Base-by-base conservation (phyloP, 768 basidiomycete species). In the Calvatia gigantea region DNA sequence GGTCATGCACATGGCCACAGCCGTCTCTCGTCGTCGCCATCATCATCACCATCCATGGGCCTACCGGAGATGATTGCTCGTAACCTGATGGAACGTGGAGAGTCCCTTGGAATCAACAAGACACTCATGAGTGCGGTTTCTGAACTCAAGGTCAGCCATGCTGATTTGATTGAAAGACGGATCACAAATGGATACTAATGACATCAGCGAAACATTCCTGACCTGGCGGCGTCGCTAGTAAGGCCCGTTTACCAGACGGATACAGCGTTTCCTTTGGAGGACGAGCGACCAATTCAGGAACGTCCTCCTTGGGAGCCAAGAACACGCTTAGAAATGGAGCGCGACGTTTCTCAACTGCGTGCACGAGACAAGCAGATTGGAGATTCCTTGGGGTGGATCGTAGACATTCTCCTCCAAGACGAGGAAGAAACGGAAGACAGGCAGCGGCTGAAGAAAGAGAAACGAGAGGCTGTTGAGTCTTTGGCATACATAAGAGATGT, bases 81-180 rank as follows among this genome's bases (percentile, higher is more conserved):
- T 47, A 85, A 87, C 19, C 69, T 93, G 46, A 62, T 91, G 58
- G 89, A 93, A 66, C 76, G 83, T 17, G 84, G 89, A 25, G 90
- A 91, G 70, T 88, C 81, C 57, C 70, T 91, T 27, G 88, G 89
- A n/a, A 87, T 91, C 57, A 92, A 92, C 67, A 89, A 84, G 69
- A 89, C 88, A 0, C 72, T 92, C 17, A 83, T 87, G 81, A 89
- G 79, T 66, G 90, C 90, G 0, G 86, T 93, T 2, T 81, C 85
- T 4, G 91, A 91, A 68, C 70, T 89, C 37, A 84, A 81, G 70
- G 94, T 90, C 61, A 62, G 80, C 64, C n/a, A n/a, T 25, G 15
- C 55, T 59, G 46, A 51, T 8, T 45, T 53, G 25, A 23, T 39
- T n/a, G 50, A 29, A 19, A 9, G 4, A 7, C 28, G 25, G 48